Percentiles rank a stretch among this genome's conserved stretches.
phyloP scores from a whole-genome alignment of 495 filamentous ascomycete genomes.

The Neohortaea acidophila region DNA sequence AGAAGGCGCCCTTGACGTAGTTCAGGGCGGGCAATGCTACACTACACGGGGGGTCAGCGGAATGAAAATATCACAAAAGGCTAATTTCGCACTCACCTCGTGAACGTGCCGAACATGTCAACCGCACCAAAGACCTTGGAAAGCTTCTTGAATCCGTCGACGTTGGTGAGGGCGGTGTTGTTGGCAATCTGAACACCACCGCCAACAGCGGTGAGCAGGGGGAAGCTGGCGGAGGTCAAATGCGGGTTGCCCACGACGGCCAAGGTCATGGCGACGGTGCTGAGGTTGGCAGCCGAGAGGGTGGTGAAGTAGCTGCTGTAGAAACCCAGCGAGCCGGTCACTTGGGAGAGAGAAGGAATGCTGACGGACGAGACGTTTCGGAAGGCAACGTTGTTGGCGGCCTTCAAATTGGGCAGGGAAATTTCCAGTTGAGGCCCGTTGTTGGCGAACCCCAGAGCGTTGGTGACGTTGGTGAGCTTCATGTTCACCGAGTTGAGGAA shows the following conservation, averaged over 20 bases:
- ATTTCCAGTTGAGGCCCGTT: constrained; percentile 40
- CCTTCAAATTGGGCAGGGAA: constrained; percentile 57
- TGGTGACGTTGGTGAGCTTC: constrained; percentile 51
- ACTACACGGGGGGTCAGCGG: constrained; percentile 33
- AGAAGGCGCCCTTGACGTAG: constrained; percentile 73
- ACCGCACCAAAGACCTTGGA: constrained; percentile 65
- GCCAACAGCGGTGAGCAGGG: constrained; percentile 47
- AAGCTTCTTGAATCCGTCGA: constrained; percentile 53
- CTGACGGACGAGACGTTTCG: constrained; percentile 61
- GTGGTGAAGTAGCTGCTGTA: constrained; percentile 58
- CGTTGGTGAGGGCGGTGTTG: constrained; percentile 54
- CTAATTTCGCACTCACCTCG: constrained; percentile 43
- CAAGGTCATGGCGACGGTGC: constrained; percentile 46
- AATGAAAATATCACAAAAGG: neutral
- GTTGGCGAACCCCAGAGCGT: constrained; percentile 44
- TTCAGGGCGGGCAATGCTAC: constrained; percentile 51
- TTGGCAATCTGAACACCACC: constrained; percentile 74
- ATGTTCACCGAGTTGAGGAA: constrained; percentile 30
- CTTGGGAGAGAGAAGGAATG: constrained; percentile 58
- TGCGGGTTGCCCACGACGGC: constrained; percentile 64
- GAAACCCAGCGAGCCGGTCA: constrained; percentile 71
- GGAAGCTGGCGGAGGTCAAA: constrained; percentile 64
- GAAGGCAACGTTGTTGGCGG: constrained; percentile 74
- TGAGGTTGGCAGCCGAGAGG: constrained; percentile 68
- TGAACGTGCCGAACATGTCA: constrained; percentile 76